These are phyloP conservation scores for Rubia peregrina DNA, from an alignment of 305 asterid genomes.

Conservation along the genomic window DNA sequence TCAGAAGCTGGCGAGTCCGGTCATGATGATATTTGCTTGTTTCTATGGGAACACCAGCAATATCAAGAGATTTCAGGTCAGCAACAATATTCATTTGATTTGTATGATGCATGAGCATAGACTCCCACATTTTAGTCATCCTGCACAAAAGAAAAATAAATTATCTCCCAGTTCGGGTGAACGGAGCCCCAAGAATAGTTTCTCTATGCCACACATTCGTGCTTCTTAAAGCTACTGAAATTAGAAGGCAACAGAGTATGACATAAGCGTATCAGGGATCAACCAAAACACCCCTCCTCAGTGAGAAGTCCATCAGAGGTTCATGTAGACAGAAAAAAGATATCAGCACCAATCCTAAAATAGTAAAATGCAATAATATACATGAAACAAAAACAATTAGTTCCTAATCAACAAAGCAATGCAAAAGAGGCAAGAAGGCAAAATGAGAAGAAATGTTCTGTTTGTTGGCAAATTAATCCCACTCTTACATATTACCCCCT, in stretches of 20 bases:
- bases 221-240: neutral
- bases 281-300: neutral
- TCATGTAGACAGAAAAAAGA: neutral
- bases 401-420: neutral
- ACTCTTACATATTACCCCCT: neutral
- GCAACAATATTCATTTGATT: constrained; percentile 56
- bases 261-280: neutral
- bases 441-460: neutral
- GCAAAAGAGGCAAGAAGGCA: neutral
- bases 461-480: neutral
- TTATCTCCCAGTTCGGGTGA: neutral
- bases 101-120: constrained; percentile 69
- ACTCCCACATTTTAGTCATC: constrained; percentile 89
- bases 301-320: neutral
- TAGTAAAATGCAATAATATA: neutral
- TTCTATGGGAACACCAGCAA: constrained; percentile 53
- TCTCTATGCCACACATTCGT: neutral
- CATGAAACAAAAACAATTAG: neutral
- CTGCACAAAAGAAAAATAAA: constrained; percentile 32
- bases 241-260: neutral
- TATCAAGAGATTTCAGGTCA: constrained; percentile 63
- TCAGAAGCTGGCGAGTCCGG: constrained; percentile 64
- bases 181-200: neutral
- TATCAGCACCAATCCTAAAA: neutral
- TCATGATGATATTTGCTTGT: constrained; percentile 78